These are phyloP conservation scores for Ophiostoma sp. DNA, from an alignment of 2,329 filamentous ascomycete species.

Conservation along the genomic window DNA sequence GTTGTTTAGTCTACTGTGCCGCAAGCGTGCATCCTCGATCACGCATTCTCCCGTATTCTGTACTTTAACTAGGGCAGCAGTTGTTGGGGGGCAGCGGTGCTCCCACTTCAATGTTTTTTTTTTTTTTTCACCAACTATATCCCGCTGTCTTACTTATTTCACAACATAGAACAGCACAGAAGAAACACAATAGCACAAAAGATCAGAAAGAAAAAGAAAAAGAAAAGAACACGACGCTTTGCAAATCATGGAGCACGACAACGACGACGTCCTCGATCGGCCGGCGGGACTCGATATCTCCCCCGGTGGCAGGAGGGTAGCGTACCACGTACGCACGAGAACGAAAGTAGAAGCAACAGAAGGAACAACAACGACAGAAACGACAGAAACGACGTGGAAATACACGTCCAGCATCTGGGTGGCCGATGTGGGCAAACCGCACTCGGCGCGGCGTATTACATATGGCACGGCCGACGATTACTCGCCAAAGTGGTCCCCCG, in stretches of 20 bases:
- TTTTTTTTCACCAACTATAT: neutral
- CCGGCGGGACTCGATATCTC: neutral
- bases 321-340: neutral
- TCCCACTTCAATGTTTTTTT: neutral
- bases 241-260: neutral
- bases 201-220: neutral
- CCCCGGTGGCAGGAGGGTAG: neutral
- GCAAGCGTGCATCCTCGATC: neutral
- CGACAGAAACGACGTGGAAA: neutral
- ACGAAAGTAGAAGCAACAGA: neutral
- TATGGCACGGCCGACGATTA: neutral
- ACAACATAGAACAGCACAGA: neutral
- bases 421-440: neutral
- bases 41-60: neutral
- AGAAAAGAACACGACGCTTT: neutral
- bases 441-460: neutral
- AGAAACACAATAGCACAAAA: neutral
- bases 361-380: neutral
- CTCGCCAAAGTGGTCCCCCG: neutral
- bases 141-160: neutral
- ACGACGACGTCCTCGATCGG: neutral
- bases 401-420: neutral
- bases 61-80: neutral
- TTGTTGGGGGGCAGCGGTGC: neutral
- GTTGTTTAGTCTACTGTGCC: neutral